phyloP scores from a whole-genome alignment of 2,329 filamentous ascomycete species.

The Rhynchosporium agropyri region DNA sequence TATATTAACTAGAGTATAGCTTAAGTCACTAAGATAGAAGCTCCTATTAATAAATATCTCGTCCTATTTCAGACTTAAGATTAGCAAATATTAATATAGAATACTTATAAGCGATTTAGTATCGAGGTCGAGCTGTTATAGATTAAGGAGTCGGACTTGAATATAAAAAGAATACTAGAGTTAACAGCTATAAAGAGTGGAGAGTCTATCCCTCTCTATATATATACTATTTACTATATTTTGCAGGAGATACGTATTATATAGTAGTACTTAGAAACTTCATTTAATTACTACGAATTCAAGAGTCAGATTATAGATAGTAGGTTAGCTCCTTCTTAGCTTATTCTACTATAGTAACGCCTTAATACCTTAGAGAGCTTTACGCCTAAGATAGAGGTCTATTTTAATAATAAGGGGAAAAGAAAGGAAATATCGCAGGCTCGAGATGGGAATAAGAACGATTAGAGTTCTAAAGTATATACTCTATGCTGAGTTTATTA shows the following conservation, averaged over 20 bases:
- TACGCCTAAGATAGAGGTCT: conserved; percentile 46
- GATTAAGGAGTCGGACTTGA: conserved; percentile 53
- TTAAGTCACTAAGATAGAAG: too few relatives aligned
- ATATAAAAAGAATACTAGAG: conserved; percentile 54
- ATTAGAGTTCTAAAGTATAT: conserved; percentile 35
- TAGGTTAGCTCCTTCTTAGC: conserved; percentile 53
- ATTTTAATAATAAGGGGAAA: not conserved
- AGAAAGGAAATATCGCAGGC: conserved; percentile 24
- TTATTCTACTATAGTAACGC: conserved; percentile 58
- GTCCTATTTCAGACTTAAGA: too few relatives aligned
- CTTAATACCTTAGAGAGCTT: conserved; percentile 67
- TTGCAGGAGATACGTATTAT: conserved; percentile 53
- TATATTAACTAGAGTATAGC: too few relatives aligned
- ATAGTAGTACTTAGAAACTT: conserved; percentile 38
- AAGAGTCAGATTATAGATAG: conserved; percentile 41
- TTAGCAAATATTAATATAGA: conserved; percentile 16
- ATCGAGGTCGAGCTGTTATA: conserved; percentile 50
- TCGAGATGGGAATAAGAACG: conserved; percentile 24
- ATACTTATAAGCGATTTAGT: conserved; percentile 47
- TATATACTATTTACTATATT: conserved; percentile 51
- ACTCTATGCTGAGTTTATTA: not conserved
- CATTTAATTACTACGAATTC: conserved; percentile 52
- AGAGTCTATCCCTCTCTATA: conserved; percentile 53
- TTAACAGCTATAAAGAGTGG: conserved; percentile 54
- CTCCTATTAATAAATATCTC: too few relatives aligned